phyloP scores from a whole-genome alignment of 441 rosid species.

The Biscutella auriculata region DNA sequence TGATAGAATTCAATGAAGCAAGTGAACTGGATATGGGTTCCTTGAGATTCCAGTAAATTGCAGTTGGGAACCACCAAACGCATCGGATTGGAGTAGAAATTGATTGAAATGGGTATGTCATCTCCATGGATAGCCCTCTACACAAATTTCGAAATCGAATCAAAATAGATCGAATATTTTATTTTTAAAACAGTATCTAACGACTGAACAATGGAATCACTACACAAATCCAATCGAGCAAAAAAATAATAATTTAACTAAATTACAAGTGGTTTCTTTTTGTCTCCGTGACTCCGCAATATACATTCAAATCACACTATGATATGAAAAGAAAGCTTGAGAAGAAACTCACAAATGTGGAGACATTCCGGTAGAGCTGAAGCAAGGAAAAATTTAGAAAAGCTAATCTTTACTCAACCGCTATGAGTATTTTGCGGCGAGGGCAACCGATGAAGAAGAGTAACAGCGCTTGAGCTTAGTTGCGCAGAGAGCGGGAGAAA shows the following conservation, averaged over 20 bases:
- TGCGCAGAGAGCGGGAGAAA: not conserved
- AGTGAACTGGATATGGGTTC: not conserved
- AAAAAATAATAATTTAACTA: not conserved
- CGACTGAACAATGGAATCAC: not conserved
- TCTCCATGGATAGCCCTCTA: slow-evolving; percentile 9
- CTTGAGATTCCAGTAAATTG: not conserved
- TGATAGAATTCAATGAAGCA: slow-evolving; percentile 17
- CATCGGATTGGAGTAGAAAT: not conserved
- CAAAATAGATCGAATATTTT: not conserved
- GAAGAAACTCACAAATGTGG: slow-evolving; percentile 14
- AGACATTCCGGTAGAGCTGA: not conserved
- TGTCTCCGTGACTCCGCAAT: not conserved
- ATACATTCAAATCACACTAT: not conserved
- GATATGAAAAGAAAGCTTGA: not conserved
- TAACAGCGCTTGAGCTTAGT: too few species aligned
- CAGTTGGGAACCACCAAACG: not conserved
- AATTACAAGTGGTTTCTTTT: not conserved
- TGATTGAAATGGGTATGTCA: not conserved
- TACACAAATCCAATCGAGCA: not conserved
- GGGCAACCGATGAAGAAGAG: not conserved
- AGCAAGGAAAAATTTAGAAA: not conserved
- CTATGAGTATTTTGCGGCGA: not conserved
- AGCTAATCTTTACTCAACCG: not conserved
- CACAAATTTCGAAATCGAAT: not conserved
- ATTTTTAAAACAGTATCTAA: too few species aligned